These are phyloP conservation scores for Castanea crenata DNA, from an alignment of 306 rosid species.

Conservation along the genomic window DNA sequence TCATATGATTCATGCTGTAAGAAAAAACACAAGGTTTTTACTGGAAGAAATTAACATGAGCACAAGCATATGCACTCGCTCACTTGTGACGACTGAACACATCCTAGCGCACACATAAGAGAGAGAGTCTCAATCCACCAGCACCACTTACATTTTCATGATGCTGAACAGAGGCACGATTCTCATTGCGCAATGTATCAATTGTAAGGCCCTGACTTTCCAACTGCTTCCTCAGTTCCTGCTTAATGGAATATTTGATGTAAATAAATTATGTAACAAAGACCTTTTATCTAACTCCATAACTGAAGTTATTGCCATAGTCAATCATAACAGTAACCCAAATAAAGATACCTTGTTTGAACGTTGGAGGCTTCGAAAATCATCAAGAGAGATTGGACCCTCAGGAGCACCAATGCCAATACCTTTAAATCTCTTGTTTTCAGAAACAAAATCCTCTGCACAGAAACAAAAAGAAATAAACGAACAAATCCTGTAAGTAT, in stretches of 20 bases:
- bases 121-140: constrained; percentile 12
- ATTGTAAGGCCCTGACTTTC: constrained; percentile 69
- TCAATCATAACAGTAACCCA: constrained; percentile 5
- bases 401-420: constrained; percentile 95
- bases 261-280: neutral
- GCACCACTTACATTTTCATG: constrained; percentile 66
- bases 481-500: neutral
- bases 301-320: neutral
- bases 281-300: neutral
- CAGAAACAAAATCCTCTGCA: constrained; percentile 61
- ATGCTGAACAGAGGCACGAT: constrained; percentile 51
- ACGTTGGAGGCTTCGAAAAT: constrained; percentile 92
- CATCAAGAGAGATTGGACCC: constrained; percentile 97
- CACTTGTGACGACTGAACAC: neutral
- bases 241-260: constrained; percentile 19
- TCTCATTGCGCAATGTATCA: constrained; percentile 59
- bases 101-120: neutral
- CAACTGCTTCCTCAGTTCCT: constrained; percentile 96
- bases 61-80: neutral
- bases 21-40: neutral
- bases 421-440: constrained; percentile 85
- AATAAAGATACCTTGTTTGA: constrained; percentile 65
- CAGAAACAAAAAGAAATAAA: neutral
- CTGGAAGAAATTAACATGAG: neutral
- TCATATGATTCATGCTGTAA: neutral